Base-by-base conservation (phyloP, 225 moss, liverwort and hornwort species). In the Straminergon stramineum region DNA sequence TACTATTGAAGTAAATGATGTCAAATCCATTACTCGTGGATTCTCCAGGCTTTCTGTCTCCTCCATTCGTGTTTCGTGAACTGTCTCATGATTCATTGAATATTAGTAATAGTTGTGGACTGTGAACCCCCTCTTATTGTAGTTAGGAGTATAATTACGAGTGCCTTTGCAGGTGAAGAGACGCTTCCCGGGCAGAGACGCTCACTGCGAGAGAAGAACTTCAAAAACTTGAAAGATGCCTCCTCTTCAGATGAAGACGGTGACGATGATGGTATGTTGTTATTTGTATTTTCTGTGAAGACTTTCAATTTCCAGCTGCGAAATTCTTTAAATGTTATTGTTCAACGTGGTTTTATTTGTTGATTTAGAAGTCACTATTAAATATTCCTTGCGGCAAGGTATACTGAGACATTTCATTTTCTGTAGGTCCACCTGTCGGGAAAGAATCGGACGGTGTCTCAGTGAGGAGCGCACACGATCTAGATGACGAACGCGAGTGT, bases 221-320 rank as follows among this genome's bases (percentile, higher is more conserved):
- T 56, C 55, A 88, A 51, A 69, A 93, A 82, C 70, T 87, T 93
- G 45, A 92, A 92, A 81, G 91, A 88, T 15, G 81, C 79, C 22
- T 91, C 91, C 20, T 92, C 94, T 53, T 89, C 90, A n/a, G 89
- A 93, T 27, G 87, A 91, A 73, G 90, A 79, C 58, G 53, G 41
- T 56, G 64, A 31, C 64, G 88, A 81, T 14, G 77, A 45, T 73
- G 92, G 91, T 94, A 91, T 58, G 80, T 53, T 68, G 64, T 57
- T 24, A 11, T 28, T 48, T 83, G 64, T 69, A 14, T 41, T 74
- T 37, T 48, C 26, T 87, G 57, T 8, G 45, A 66, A 63, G 34
- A 34, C 3, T 24, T 68, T 52, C 37, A 53, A 27, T 21, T 52
- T n/a, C 20, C 32, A 48, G 26, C 37, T 69, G 9, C 21, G 45